phyloP scores from a whole-genome alignment of 2,329 filamentous ascomycete species.

The Tolypocladium tropicale region DNA sequence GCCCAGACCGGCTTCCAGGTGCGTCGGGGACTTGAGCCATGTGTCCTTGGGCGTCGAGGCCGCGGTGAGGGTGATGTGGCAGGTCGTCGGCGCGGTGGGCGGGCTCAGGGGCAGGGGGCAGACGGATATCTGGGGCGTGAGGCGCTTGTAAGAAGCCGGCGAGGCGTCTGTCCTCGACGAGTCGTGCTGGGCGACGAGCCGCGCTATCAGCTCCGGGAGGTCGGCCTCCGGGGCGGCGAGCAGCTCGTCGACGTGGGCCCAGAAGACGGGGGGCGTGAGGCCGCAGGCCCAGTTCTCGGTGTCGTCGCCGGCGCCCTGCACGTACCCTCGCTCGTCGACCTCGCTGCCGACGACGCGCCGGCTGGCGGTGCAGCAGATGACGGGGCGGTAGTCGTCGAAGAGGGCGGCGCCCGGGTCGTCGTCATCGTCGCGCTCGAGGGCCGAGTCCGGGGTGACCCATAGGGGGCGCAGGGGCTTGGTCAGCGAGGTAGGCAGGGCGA shows the following conservation, averaged over 20 bases:
- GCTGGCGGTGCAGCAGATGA: slow-evolving; percentile 82
- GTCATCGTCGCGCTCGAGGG: slow-evolving; percentile 13
- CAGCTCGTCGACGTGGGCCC: slow-evolving; percentile 54
- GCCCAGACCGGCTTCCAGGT: slow-evolving; percentile 53
- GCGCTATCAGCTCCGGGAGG: slow-evolving; percentile 37
- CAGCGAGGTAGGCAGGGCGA: slow-evolving; percentile 46
- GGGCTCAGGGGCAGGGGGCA: slow-evolving; percentile 19
- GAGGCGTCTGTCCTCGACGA: background rate
- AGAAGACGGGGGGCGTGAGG: slow-evolving; percentile 71
- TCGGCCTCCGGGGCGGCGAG: slow-evolving; percentile 57
- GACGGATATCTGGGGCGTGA: slow-evolving; percentile 27
- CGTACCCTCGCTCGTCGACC: slow-evolving; percentile 54
- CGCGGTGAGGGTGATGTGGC: slow-evolving; percentile 32
- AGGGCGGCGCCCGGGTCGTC: too few species aligned
- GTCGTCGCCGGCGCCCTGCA: slow-evolving; percentile 92
- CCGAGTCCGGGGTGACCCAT: slow-evolving; percentile 68
- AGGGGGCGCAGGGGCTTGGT: slow-evolving; percentile 64
- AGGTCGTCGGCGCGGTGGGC: slow-evolving; percentile 12
- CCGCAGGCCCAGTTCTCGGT: slow-evolving; percentile 86
- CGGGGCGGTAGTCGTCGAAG: slow-evolving; percentile 53
- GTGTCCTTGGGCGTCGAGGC: slow-evolving; percentile 32
- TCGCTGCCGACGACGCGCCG: slow-evolving; percentile 62
- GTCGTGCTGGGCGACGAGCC: slow-evolving; percentile 26
- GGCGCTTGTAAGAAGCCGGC: slow-evolving; percentile 7
- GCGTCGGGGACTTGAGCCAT: slow-evolving; percentile 24